These are phyloP conservation scores for Rosa multiflora DNA, from an alignment of 306 rosid genomes.

Conservation along the genomic window DNA sequence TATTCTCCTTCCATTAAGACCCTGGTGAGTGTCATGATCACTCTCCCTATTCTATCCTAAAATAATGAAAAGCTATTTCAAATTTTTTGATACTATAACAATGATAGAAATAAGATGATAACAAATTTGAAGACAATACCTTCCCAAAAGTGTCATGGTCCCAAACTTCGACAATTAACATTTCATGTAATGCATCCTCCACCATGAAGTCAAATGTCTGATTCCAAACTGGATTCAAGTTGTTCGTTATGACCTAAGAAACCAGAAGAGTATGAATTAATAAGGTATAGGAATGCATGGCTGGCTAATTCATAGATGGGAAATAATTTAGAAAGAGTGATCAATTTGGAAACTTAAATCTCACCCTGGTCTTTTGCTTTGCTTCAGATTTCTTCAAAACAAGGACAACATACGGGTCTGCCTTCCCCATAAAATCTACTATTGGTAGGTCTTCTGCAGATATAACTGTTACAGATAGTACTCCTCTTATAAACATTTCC, in stretches of 20 bases:
- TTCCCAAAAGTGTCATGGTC: conserved; percentile 95
- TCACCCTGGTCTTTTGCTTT: conserved; percentile 82
- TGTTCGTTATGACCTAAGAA: conserved; percentile 73
- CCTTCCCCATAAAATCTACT: conserved; percentile 86
- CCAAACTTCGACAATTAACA: conserved; percentile 80
- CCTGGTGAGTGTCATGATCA: conserved; percentile 75
- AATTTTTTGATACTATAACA: not conserved
- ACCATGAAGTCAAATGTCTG: conserved; percentile 95
- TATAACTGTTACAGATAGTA: conserved; percentile 78
- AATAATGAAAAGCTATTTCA: not conserved
- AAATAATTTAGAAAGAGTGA: not conserved
- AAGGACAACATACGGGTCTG: conserved; percentile 85
- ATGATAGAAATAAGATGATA: not conserved
- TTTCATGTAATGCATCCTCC: conserved; percentile 89
- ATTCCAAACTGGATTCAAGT: conserved; percentile 89
- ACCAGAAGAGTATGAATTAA: not conserved
- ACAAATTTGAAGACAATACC: conserved; percentile 43
- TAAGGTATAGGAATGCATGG: not conserved
- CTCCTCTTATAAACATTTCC: conserved; percentile 79
- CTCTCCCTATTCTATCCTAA: conserved; percentile 80
- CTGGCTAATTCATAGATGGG: not conserved
- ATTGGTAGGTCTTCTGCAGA: conserved; percentile 85
- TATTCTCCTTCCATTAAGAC: conserved; percentile 71
- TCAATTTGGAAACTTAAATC: conserved; percentile 18
- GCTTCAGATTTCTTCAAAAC: conserved; percentile 71